These are phyloP conservation scores for Daldinia sp. DNA, from an alignment of 2,329 filamentous ascomycete genomes.

Conservation along the genomic window DNA sequence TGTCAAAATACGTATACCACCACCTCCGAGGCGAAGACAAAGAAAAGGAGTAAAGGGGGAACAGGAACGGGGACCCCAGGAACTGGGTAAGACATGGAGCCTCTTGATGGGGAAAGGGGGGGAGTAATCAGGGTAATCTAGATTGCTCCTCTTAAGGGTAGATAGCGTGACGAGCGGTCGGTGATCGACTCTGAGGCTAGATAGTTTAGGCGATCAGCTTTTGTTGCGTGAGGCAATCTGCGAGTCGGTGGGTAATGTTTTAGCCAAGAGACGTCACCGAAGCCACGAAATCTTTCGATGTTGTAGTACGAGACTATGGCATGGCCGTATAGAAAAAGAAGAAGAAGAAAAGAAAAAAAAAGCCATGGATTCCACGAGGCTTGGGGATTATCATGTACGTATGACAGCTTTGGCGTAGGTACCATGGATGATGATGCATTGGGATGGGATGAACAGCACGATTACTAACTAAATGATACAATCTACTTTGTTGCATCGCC, in stretches of 20 bases:
- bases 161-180: constrained; percentile 23
- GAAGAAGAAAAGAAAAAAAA: too few species aligned
- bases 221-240: neutral
- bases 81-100: neutral
- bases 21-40: neutral
- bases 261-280: neutral
- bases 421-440: too few species aligned
- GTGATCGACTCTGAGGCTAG: constrained; percentile 12
- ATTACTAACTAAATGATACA: neutral
- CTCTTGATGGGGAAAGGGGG: constrained; percentile 12
- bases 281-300: constrained; percentile 1
- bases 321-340: too few species aligned
- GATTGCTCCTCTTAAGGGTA: neutral
- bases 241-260: neutral
- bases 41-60: too few species aligned
- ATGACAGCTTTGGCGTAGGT: neutral
- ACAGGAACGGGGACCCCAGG: neutral
- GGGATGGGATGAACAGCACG: neutral
- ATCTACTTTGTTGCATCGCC: neutral
- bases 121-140: too few species aligned
- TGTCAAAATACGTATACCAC: too few species aligned
- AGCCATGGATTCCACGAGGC: neutral
- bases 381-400: neutral
- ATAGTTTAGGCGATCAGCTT: constrained; percentile 4
- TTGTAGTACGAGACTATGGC: neutral